Evolutionary conservation across 768 basidiomycete species (phyloP).

Genomic region (Panus rudis): DNA sequence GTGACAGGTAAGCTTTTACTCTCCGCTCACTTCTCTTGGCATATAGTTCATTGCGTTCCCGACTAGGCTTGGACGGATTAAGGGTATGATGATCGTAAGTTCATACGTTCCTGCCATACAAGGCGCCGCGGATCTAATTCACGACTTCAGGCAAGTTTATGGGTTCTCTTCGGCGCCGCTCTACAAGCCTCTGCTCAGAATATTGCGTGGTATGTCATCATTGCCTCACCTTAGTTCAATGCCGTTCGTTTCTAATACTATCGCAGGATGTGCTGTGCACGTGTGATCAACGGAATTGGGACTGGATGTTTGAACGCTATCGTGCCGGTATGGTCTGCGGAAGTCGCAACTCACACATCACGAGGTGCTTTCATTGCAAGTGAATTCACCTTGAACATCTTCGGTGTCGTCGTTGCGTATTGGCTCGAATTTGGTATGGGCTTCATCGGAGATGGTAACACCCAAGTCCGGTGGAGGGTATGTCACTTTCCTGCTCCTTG

Average conservation of each 20-base stretch:
- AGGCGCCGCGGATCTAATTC: not conserved
- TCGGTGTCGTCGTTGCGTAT: slow-evolving; percentile 39
- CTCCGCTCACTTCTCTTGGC: not conserved
- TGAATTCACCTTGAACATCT: slow-evolving; percentile 35
- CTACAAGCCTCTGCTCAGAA: slow-evolving; percentile 38
- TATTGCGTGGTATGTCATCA: slow-evolving; percentile 28
- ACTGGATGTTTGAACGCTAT: slow-evolving; percentile 38
- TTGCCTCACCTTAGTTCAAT: not conserved
- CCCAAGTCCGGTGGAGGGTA: slow-evolving; percentile 30
- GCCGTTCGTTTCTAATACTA: not conserved
- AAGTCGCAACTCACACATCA: slow-evolving; percentile 38
- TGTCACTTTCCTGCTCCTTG: slow-evolving; percentile 5
- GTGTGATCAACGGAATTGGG: slow-evolving; percentile 37
- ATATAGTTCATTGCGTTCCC: not conserved
- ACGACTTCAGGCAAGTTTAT: slow-evolving; percentile 25
- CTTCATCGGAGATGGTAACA: slow-evolving; percentile 35
- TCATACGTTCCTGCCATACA: not conserved
- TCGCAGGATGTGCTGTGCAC: slow-evolving; percentile 38
- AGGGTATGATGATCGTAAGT: slow-evolving; percentile 31
- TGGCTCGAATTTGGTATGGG: slow-evolving; percentile 41
- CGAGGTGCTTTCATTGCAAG: slow-evolving; percentile 38
- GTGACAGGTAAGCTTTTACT: slow-evolving; percentile 22
- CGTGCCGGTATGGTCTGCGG: slow-evolving; percentile 39
- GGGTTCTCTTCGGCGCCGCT: slow-evolving; percentile 35
- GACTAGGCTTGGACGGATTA: slow-evolving; percentile 30